Percentiles rank a stretch among this genome's conserved stretches.
These are phyloP conservation scores for Backusella westeae DNA, from an alignment of 192 early-diverging fungal species.

Conservation along the genomic window DNA sequence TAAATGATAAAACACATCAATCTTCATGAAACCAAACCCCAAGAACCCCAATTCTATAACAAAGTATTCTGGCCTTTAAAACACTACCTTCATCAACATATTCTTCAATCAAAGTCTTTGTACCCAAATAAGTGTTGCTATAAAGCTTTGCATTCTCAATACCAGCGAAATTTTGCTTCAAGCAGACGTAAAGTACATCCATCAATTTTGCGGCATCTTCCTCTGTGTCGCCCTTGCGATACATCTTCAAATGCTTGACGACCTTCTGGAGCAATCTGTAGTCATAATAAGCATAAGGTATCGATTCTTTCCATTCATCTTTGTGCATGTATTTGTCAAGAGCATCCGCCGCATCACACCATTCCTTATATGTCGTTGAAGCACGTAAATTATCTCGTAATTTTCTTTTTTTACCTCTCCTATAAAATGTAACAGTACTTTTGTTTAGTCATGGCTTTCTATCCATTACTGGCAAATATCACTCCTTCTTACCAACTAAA, in stretches of 20 bases:
- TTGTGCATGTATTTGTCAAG: constrained; percentile 67
- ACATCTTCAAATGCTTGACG: constrained; percentile 40
- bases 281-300: constrained; percentile 62
- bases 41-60: not conserved
- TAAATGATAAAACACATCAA: not conserved
- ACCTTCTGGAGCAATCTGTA: constrained; percentile 62
- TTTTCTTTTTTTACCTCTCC: constrained; percentile 52
- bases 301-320: constrained; percentile 66
- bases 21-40: constrained; percentile 3
- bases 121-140: constrained; percentile 69
- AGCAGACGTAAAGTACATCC: constrained; percentile 53
- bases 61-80: not conserved
- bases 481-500: constrained; percentile 49
- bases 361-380: constrained; percentile 60
- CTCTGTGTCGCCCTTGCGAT: constrained; percentile 32
- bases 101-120: constrained; percentile 66
- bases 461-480: not conserved
- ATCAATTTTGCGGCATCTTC: constrained; percentile 43
- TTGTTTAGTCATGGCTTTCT: not conserved
- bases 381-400: constrained; percentile 50
- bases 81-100: constrained; percentile 62
- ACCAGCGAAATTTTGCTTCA: constrained; percentile 76
- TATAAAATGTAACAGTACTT: constrained; percentile 6
- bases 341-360: constrained; percentile 53
- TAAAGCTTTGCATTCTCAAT: constrained; percentile 76